These are phyloP conservation scores for Adansonia gregorii DNA, from an alignment of 441 rosid genomes.

Conservation along the genomic window DNA sequence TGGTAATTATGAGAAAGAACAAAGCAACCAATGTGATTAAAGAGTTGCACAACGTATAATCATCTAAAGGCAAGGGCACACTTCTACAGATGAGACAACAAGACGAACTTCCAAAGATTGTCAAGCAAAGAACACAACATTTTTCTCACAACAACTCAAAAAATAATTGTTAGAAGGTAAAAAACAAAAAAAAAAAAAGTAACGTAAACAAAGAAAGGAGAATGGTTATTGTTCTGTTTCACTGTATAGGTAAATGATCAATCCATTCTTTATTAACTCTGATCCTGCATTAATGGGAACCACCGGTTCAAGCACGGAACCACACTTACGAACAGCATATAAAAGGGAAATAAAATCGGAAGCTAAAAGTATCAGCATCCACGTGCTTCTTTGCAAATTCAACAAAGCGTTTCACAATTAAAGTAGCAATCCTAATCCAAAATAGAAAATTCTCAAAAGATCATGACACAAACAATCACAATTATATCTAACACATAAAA, in stretches of 20 bases:
- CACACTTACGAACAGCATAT: background rate
- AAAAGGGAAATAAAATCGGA: background rate
- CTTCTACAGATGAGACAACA: background rate
- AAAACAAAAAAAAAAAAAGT: no score
- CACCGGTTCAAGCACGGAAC: background rate
- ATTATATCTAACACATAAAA: background rate
- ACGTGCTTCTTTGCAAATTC: background rate
- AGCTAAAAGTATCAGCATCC: background rate
- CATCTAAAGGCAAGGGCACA: slow-evolving; percentile 1
- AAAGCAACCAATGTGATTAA: background rate
- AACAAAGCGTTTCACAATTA: background rate
- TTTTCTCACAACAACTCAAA: background rate
- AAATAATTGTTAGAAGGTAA: slow-evolving; percentile 3
- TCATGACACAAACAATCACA: background rate
- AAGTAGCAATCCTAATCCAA: background rate
- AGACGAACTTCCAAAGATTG: background rate
- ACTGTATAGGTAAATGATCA: background rate
- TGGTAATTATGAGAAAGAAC: background rate
- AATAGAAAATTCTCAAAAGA: background rate
- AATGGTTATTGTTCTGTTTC: background rate
- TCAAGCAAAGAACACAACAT: background rate
- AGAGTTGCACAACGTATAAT: background rate
- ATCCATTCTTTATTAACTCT: background rate
- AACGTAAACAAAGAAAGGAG: no score
- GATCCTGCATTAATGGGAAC: background rate